Evolutionary conservation across 257 asterid species (phyloP).

Genomic region (Nicotiana tabacum): DNA sequence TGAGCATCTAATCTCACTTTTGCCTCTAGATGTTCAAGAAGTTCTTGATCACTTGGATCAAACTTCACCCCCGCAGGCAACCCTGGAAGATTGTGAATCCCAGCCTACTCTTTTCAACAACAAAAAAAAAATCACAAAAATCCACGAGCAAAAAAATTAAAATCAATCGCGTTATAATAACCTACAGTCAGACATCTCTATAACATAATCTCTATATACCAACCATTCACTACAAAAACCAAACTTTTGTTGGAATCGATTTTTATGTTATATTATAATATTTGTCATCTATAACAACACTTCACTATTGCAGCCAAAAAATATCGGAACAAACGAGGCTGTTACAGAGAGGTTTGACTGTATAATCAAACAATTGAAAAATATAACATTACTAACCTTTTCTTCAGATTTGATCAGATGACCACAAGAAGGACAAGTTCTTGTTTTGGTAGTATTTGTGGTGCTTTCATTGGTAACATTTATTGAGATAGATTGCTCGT

Average conservation of each 20-base stretch:
- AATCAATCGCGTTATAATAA: neutral
- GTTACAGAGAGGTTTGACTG: no score
- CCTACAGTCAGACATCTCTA: no score
- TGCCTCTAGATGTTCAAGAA: conserved; percentile 46
- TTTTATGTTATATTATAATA: no score
- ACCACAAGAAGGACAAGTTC: conserved; percentile 42
- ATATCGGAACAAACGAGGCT: no score
- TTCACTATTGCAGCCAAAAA: neutral
- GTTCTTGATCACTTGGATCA: conserved; percentile 46
- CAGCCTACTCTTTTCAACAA: conserved; percentile 16
- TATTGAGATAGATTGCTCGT: no score
- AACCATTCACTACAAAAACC: no score
- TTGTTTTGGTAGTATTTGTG: neutral
- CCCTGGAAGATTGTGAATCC: conserved; percentile 36
- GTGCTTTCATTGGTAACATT: neutral
- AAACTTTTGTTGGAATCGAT: no score
- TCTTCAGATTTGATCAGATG: conserved; percentile 26
- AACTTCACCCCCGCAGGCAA: conserved; percentile 49
- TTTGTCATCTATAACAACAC: no score
- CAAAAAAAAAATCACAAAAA: neutral
- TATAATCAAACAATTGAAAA: neutral
- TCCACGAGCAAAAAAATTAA: neutral
- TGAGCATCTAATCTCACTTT: conserved; percentile 37
- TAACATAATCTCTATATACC: no score
- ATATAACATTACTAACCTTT: conserved; percentile 20